These are phyloP conservation scores for Blastobotrys muscicola DNA, from an alignment of 805 yeast species.

Conservation along the genomic window DNA sequence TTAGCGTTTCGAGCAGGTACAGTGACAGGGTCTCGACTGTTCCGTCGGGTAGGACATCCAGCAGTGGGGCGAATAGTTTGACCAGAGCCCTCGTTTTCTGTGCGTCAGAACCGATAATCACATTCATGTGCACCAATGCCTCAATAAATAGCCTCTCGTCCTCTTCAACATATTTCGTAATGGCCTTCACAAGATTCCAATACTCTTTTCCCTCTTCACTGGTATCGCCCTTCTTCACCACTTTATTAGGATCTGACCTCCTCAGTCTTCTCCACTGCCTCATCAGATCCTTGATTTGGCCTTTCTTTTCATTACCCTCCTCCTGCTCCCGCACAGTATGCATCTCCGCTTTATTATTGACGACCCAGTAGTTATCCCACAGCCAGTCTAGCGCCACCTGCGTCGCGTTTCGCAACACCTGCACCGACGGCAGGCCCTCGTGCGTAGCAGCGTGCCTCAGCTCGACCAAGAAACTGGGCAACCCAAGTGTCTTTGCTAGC, in stretches of 20 bases:
- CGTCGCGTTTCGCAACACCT: slow-evolving; percentile 52
- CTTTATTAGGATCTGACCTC: slow-evolving; percentile 33
- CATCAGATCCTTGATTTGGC: slow-evolving; percentile 29
- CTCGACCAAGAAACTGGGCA: slow-evolving; percentile 83
- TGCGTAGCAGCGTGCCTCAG: slow-evolving; percentile 87
- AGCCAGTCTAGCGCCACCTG: slow-evolving; percentile 68
- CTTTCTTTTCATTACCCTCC: slow-evolving; percentile 12
- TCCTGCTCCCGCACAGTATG: neutral
- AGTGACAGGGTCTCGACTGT: slow-evolving; percentile 6
- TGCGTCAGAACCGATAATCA: slow-evolving; percentile 23
- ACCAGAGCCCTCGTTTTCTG: slow-evolving; percentile 6
- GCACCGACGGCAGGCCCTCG: slow-evolving; percentile 66
- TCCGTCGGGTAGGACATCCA: slow-evolving; percentile 8
- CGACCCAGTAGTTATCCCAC: slow-evolving; percentile 59
- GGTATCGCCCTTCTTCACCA: slow-evolving; percentile 37
- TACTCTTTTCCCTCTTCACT: slow-evolving; percentile 34
- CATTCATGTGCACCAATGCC: slow-evolving; percentile 26
- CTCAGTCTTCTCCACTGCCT: slow-evolving; percentile 43
- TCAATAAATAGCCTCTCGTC: slow-evolving; percentile 19
- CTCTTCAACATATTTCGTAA: slow-evolving; percentile 14
- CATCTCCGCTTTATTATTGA: slow-evolving; percentile 6
- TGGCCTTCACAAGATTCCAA: slow-evolving; percentile 31
- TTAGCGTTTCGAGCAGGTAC: slow-evolving; percentile 6
- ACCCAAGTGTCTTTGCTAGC: slow-evolving; percentile 55
- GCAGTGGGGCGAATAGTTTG: slow-evolving; percentile 14